These are phyloP conservation scores for Geotrichum klebahnii DNA, from an alignment of 1,139 yeast genomes.

Conservation along the genomic window DNA sequence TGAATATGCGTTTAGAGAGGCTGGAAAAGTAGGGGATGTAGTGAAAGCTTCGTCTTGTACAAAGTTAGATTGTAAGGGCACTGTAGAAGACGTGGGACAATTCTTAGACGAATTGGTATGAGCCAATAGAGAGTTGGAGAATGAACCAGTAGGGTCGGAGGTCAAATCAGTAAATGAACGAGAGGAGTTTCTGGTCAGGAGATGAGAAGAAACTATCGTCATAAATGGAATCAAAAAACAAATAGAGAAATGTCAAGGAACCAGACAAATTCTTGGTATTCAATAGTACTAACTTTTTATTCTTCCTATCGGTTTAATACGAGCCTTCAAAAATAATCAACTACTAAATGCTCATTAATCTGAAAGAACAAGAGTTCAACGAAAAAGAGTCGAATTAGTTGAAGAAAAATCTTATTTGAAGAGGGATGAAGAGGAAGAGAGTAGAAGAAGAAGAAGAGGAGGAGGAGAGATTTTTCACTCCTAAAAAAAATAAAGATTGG, in stretches of 20 bases:
- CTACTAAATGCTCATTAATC: neutral
- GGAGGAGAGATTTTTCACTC: neutral
- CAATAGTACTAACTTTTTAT: no score
- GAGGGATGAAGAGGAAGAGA: neutral
- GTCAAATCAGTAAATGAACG: constrained; percentile 9
- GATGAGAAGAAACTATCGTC: neutral
- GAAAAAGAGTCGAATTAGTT: neutral
- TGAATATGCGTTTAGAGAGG: constrained; percentile 7
- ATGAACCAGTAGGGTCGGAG: neutral
- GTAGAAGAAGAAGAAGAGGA: constrained; percentile 1
- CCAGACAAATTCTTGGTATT: neutral
- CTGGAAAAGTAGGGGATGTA: constrained; percentile 2
- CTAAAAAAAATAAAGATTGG: neutral
- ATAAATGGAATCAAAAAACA: neutral
- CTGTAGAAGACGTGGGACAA: neutral
- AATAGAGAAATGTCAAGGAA: neutral
- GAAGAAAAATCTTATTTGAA: no score
- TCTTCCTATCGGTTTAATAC: no score
- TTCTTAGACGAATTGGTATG: neutral
- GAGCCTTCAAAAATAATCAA: constrained; percentile 3
- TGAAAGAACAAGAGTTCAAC: neutral
- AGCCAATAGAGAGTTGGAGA: neutral
- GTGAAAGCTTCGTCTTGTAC: no score
- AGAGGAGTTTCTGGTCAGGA: no score
- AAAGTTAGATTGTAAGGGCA: no score